phyloP scores from a whole-genome alignment of 1,284 basidiomycete species.

The Crucibulum cyathiforme region DNA sequence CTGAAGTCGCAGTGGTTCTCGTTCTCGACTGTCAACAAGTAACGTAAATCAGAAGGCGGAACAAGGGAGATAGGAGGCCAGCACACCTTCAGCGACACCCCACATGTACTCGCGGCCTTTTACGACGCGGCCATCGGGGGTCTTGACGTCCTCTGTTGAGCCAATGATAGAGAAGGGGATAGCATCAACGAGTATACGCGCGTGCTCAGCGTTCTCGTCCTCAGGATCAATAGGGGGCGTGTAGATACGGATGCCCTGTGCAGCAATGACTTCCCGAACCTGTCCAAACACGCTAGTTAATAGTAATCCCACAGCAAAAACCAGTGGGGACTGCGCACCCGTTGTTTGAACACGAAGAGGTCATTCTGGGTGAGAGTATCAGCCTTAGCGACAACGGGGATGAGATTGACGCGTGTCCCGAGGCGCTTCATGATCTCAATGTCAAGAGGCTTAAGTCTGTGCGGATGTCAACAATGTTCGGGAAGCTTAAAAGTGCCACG shows the following conservation, averaged over 20 bases:
- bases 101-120: constrained; percentile 99
- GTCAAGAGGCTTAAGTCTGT: constrained; percentile 93
- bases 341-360: constrained; percentile 90
- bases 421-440: constrained; percentile 99
- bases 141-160: constrained; percentile 93
- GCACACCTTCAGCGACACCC: constrained; percentile 95
- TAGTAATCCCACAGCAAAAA: background rate
- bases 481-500: constrained; percentile 36
- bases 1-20: constrained; percentile 99
- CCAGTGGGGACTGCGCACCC: constrained; percentile 57
- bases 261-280: constrained; percentile 90
- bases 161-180: constrained; percentile 99
- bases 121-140: constrained; percentile 89
- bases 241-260: constrained; percentile 96
- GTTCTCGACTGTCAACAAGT: constrained; percentile 81
- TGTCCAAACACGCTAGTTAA: constrained; percentile 31
- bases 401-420: constrained; percentile 94
- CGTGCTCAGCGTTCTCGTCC: constrained; percentile 92
- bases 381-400: constrained; percentile 97
- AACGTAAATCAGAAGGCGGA: constrained; percentile 2
- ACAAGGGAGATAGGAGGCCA: background rate
- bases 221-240: constrained; percentile 92
- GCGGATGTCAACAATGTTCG: constrained; percentile 2
- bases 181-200: constrained; percentile 83
- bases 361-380: constrained; percentile 97